Conservation (phyloP, 768 basidiomycete species). For the Boletus bicolor region DNA sequence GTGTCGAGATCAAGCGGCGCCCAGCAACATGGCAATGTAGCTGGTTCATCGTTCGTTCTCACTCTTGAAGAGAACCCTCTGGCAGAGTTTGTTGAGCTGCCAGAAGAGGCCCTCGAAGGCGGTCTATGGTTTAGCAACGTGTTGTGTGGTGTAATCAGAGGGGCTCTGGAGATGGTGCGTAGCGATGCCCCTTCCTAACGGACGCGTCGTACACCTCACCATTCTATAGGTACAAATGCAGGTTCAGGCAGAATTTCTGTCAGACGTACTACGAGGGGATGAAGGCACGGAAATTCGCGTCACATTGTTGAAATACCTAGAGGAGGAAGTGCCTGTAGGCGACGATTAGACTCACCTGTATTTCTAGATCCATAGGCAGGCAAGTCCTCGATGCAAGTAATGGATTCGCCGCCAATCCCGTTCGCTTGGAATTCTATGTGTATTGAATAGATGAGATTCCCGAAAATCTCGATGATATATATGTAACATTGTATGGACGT, state of each 20-base stretch:
- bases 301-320: constrained; percentile 83
- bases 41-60: constrained; percentile 70
- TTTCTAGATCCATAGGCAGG: constrained; percentile 5
- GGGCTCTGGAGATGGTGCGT: constrained; percentile 93
- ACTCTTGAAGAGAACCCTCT: constrained; percentile 95
- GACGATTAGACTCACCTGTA: constrained; percentile 63
- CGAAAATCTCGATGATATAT: background rate
- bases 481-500: constrained; percentile 11
- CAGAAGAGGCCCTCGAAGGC: constrained; percentile 88
- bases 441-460: constrained; percentile 1
- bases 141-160: constrained; percentile 88
- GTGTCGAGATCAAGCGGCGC: constrained; percentile 46
- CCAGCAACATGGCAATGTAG: constrained; percentile 39
- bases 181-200: background rate
- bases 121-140: constrained; percentile 98
- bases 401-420: background rate
- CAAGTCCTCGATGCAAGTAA: constrained; percentile 2
- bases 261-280: constrained; percentile 89
- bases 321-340: constrained; percentile 92
- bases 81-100: constrained; percentile 95
- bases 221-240: constrained; percentile 86
- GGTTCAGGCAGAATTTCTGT: constrained; percentile 84
- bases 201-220: constrained; percentile 13
- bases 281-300: constrained; percentile 94
- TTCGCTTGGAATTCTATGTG: background rate